phyloP scores from a whole-genome alignment of 768 basidiomycete species.

The Leccinellum rugosiceps region DNA sequence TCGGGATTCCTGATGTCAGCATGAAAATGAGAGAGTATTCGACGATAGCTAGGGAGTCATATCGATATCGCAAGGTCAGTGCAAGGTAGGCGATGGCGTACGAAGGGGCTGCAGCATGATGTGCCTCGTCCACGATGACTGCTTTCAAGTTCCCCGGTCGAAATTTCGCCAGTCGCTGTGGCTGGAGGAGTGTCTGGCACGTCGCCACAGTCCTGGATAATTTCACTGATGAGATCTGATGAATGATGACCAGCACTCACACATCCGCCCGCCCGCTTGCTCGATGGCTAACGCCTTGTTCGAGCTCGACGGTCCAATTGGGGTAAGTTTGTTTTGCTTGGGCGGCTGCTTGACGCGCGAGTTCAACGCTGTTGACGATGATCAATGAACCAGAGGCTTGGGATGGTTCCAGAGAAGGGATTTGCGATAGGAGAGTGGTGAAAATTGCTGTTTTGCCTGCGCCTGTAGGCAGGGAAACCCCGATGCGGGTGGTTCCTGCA shows the following conservation, averaged over 20 bases:
- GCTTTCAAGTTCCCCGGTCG: constrained; percentile 63
- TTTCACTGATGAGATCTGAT: not conserved
- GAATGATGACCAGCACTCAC: constrained; percentile 36
- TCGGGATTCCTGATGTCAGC: constrained; percentile 57
- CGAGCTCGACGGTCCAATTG: constrained; percentile 81
- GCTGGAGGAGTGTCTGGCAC: constrained; percentile 76
- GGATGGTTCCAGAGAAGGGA: constrained; percentile 43
- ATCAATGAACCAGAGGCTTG: constrained; percentile 64
- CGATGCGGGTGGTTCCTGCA: constrained; percentile 69
- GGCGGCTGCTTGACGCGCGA: constrained; percentile 80
- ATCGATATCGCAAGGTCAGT: constrained; percentile 2
- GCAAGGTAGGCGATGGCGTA: constrained; percentile 32
- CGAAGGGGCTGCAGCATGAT: constrained; percentile 93
- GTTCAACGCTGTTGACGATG: constrained; percentile 86
- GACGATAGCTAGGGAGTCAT: constrained; percentile 57
- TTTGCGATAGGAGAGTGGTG: constrained; percentile 70
- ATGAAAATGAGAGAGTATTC: constrained; percentile 82
- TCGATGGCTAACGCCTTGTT: constrained; percentile 74
- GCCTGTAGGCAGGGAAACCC: constrained; percentile 83
- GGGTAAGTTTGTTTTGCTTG: constrained; percentile 69
- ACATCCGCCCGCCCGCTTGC: constrained; percentile 84
- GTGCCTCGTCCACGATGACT: constrained; percentile 89
- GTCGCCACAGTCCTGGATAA: constrained; percentile 75
- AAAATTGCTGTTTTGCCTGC: constrained; percentile 92
- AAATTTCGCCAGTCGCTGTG: constrained; percentile 70